phyloP scores from a whole-genome alignment of 208 protist genomes.

The Leishmania gerbilli region DNA sequence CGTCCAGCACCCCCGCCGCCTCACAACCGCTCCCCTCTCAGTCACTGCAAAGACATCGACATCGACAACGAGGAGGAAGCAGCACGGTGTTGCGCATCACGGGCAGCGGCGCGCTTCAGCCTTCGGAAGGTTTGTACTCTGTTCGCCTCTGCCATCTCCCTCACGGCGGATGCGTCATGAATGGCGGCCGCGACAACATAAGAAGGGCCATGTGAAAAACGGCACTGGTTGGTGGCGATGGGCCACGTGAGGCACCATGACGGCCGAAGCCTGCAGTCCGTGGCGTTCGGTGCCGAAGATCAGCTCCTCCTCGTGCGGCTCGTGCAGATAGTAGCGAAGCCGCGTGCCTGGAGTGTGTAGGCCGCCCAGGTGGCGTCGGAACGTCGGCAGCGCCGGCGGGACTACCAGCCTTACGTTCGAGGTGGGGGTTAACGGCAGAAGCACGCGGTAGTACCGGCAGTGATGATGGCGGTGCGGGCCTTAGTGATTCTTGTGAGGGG shows the following conservation, averaged over 20 bases:
- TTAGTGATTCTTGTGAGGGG: not conserved
- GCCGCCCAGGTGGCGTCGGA: not conserved
- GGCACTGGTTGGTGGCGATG: not conserved
- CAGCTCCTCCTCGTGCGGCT: not conserved
- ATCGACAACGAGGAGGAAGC: not conserved
- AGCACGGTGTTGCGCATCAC: not conserved
- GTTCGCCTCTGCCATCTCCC: not conserved
- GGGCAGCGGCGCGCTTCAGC: not conserved
- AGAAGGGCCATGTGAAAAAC: not conserved
- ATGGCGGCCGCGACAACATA: not conserved
- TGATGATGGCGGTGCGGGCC: too few species aligned
- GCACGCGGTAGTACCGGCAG: not conserved
- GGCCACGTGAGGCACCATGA: not conserved
- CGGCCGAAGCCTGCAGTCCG: constrained; percentile 6
- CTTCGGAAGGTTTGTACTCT: not conserved
- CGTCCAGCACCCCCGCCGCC: constrained; percentile 42
- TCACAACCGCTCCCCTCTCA: not conserved
- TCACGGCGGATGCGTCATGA: not conserved
- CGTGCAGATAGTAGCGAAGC: not conserved
- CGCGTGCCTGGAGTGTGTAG: not conserved
- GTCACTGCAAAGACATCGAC: not conserved
- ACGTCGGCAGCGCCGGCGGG: not conserved
- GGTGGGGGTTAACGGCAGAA: not conserved
- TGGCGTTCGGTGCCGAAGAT: constrained; percentile 24
- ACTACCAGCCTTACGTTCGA: not conserved